Percentiles rank a stretch among this genome's conserved stretches.
Conservation (phyloP, 2,329 filamentous ascomycete species). For the Mycogone perniciosa region DNA sequence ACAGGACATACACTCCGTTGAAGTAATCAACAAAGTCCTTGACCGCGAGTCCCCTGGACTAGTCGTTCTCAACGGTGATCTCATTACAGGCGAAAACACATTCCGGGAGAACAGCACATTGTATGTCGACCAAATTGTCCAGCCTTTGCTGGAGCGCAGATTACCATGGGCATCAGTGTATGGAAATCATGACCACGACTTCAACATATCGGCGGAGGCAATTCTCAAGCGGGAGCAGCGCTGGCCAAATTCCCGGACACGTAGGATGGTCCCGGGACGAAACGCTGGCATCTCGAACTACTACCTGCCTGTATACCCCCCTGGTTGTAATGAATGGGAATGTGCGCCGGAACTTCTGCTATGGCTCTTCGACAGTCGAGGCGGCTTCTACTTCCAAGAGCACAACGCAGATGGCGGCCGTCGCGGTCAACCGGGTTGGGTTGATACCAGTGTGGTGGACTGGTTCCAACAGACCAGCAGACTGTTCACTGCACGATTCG, state of each 20-base stretch:
- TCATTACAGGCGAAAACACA: conserved; percentile 62
- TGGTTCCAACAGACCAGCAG: conserved; percentile 37
- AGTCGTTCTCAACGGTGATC: conserved; percentile 64
- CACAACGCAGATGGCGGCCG: conserved; percentile 22
- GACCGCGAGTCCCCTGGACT: conserved; percentile 51
- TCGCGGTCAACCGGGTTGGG: conserved; percentile 38
- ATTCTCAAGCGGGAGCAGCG: conserved; percentile 37
- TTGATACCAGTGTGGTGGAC: conserved; percentile 35
- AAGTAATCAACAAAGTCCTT: conserved; percentile 53
- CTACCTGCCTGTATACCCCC: conserved; percentile 38
- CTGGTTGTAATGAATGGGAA: conserved; percentile 24
- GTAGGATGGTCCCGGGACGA: conserved; percentile 31
- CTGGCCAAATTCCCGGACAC: conserved; percentile 34
- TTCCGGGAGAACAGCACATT: conserved; percentile 46
- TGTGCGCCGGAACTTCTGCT: conserved; percentile 44
- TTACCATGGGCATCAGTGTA: conserved; percentile 62
- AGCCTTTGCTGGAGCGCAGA: conserved; percentile 47
- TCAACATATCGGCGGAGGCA: conserved; percentile 45
- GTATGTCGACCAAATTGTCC: conserved; percentile 55
- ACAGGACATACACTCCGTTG: conserved; percentile 50
- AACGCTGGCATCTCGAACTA: conserved; percentile 41
- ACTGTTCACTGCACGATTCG: conserved; percentile 23
- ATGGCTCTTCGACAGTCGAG: conserved; percentile 67
- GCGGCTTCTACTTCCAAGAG: conserved; percentile 46
- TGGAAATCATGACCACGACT: conserved; percentile 62